phyloP scores from a whole-genome alignment of 1,139 yeast species.

The Debaryomyces psychrophilus region DNA sequence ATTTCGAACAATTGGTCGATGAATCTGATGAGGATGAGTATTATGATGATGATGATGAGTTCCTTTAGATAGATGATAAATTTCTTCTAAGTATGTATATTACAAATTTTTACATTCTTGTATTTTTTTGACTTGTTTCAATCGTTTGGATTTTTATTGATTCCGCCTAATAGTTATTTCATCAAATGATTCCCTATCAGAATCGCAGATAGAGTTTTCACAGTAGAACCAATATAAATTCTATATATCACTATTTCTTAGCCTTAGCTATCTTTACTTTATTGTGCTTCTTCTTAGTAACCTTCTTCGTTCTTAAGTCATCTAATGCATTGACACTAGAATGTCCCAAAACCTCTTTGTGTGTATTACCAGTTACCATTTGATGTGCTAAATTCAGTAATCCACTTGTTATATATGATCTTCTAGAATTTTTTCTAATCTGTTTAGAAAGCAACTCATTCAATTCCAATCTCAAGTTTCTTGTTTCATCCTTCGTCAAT shows the following conservation, averaged over 20 bases:
- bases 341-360: slow-evolving; percentile 71
- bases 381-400: slow-evolving; percentile 82
- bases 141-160: slow-evolving; percentile 2
- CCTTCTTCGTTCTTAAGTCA: slow-evolving; percentile 46
- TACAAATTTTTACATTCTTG: slow-evolving; percentile 5
- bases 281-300: slow-evolving; percentile 18
- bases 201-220: background rate
- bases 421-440: slow-evolving; percentile 67
- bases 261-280: slow-evolving; percentile 15
- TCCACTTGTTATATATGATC: slow-evolving; percentile 86
- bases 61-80: slow-evolving; percentile 30
- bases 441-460: slow-evolving; percentile 57
- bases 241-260: slow-evolving; percentile 2
- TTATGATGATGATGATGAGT: slow-evolving; percentile 71
- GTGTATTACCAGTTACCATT: slow-evolving; percentile 72
- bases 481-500: slow-evolving; percentile 53
- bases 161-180: background rate
- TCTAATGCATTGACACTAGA: slow-evolving; percentile 70
- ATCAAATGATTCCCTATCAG: background rate
- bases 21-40: slow-evolving; percentile 87
- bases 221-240: background rate
- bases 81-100: slow-evolving; percentile 7
- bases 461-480: slow-evolving; percentile 57
- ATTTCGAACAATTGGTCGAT: slow-evolving; percentile 90
- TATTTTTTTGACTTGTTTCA: slow-evolving; percentile 3